phyloP scores from a whole-genome alignment of 257 asterid genomes.

The Salvia hispanica region DNA sequence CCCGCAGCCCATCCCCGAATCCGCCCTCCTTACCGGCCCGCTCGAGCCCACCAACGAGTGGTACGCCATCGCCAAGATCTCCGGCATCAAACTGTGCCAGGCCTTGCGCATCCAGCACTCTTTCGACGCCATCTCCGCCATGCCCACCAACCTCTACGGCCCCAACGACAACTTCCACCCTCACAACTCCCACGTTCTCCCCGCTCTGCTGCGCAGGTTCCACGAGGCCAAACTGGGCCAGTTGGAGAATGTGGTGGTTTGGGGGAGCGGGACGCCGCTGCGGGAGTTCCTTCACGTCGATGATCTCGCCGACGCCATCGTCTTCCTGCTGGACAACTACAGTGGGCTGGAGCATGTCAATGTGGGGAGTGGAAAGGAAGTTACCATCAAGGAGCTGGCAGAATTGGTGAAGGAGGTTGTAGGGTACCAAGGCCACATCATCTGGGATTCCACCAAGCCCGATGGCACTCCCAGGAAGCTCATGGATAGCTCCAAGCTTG shows the following conservation, averaged over 20 bases:
- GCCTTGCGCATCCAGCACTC: slow-evolving; percentile 73
- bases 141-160: slow-evolving; percentile 88
- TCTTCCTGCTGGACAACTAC: slow-evolving; percentile 70
- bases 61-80: slow-evolving; percentile 89
- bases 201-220: slow-evolving; percentile 78
- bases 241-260: slow-evolving; percentile 69
- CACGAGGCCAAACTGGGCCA: slow-evolving; percentile 67
- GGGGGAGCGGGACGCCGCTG: slow-evolving; percentile 91
- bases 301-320: slow-evolving; percentile 80
- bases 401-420: slow-evolving; percentile 86
- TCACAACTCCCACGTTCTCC: slow-evolving; percentile 89
- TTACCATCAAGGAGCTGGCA: slow-evolving; percentile 78
- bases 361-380: slow-evolving; percentile 95
- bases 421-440: slow-evolving; percentile 75
- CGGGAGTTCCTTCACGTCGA: slow-evolving; percentile 93
- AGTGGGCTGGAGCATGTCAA: slow-evolving; percentile 85
- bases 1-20: slow-evolving; percentile 91
- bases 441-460: slow-evolving; percentile 86
- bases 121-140: slow-evolving; percentile 80
- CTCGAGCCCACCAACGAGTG: slow-evolving; percentile 89
- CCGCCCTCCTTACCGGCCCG: slow-evolving; percentile 74
- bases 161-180: slow-evolving; percentile 88
- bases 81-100: slow-evolving; percentile 91
- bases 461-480: slow-evolving; percentile 98
- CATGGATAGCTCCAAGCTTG: slow-evolving; percentile 86